Percentiles rank a stretch among this genome's conserved stretches.
Conservation (phyloP, 2,329 filamentous ascomycete genomes). For the Diaporthe sp. region DNA sequence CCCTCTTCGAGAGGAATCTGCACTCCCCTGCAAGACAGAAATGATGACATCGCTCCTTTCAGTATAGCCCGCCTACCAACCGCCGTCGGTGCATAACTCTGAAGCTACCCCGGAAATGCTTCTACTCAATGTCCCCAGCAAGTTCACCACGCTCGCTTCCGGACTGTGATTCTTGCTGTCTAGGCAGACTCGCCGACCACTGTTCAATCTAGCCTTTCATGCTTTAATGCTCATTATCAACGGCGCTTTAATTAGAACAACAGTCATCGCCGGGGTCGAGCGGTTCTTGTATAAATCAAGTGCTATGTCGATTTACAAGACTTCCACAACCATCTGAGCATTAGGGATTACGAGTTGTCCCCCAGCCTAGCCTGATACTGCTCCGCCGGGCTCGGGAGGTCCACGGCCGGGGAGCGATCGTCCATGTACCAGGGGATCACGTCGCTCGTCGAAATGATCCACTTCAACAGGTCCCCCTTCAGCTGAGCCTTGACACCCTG, state of each 20-base stretch:
- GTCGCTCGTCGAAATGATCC: constrained; percentile 53
- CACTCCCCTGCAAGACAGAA: neutral
- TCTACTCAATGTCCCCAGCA: neutral
- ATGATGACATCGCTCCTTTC: neutral
- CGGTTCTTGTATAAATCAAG: neutral
- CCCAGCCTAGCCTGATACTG: neutral
- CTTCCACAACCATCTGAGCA: neutral
- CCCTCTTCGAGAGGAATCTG: neutral
- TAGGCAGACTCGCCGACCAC: neutral
- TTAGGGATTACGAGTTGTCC: neutral
- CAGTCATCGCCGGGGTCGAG: too few relatives aligned
- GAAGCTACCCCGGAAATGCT: neutral
- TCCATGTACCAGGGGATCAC: constrained; percentile 50
- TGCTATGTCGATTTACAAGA: neutral
- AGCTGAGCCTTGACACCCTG: constrained; percentile 44
- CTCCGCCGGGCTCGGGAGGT: neutral
- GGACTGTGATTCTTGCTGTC: too few relatives aligned
- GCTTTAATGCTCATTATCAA: neutral
- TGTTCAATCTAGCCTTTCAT: neutral
- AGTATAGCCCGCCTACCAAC: neutral
- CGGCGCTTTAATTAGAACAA: neutral
- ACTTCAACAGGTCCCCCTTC: constrained; percentile 53
- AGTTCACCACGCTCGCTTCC: too few relatives aligned
- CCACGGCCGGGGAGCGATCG: neutral
- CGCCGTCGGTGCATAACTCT: neutral